Percentiles rank a stretch among this genome's conserved stretches.
These are phyloP conservation scores for Metschnikowia colocasiae DNA, from an alignment of 805 yeast species.

Conservation along the genomic window DNA sequence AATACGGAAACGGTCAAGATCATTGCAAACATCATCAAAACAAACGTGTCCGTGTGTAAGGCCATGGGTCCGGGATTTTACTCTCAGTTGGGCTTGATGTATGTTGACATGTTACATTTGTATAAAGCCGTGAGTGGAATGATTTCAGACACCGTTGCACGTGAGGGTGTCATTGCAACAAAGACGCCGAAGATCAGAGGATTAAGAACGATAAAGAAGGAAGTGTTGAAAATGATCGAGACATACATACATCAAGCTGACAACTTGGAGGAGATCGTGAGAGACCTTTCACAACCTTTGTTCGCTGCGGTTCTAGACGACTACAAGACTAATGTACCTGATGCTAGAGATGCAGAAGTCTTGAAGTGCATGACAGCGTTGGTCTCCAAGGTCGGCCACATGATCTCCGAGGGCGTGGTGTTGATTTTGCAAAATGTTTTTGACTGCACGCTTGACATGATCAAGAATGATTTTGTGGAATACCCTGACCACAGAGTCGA, in stretches of 20 bases:
- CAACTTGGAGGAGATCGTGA: constrained; percentile 77
- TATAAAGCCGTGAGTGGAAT: constrained; percentile 84
- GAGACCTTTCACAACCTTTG: constrained; percentile 77
- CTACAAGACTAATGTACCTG: constrained; percentile 83
- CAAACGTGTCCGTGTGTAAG: constrained; percentile 93
- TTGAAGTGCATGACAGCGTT: constrained; percentile 90
- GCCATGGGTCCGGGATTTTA: constrained; percentile 90
- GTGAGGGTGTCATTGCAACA: constrained; percentile 83
- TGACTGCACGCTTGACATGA: constrained; percentile 93
- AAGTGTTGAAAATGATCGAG: constrained; percentile 82
- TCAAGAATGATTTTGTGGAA: constrained; percentile 90
- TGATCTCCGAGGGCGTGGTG: constrained; percentile 87
- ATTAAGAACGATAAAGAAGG: constrained; percentile 93
- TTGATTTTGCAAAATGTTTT: constrained; percentile 85
- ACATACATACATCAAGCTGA: constrained; percentile 86
- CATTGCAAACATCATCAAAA: constrained; percentile 88
- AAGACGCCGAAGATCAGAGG: constrained; percentile 95
- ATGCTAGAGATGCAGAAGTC: constrained; percentile 97
- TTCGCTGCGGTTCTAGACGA: constrained; percentile 85
- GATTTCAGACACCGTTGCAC: constrained; percentile 76
- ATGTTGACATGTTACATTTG: constrained; percentile 82
- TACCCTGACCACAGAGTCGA: constrained; percentile 98
- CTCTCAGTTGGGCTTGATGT: constrained; percentile 81
- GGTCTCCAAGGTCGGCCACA: constrained; percentile 79
- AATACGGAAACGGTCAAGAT: constrained; percentile 86